Base-by-base conservation (phyloP, 1,284 basidiomycete species). In the Melampsora abietis-canadensis region DNA sequence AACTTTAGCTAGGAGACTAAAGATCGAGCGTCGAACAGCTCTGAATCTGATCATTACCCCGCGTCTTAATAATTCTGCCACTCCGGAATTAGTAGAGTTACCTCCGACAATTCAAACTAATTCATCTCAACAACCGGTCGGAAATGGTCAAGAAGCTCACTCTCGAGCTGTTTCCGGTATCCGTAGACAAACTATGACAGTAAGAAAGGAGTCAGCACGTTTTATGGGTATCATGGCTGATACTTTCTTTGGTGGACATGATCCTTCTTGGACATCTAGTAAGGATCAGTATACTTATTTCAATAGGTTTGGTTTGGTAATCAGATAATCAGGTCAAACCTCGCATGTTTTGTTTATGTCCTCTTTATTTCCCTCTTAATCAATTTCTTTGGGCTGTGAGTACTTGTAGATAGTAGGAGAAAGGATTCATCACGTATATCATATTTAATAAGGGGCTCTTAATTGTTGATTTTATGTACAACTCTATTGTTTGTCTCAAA, bases 171-270 rank as follows among this genome's bases (percentile, higher is more conserved):
- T 24, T 4, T 37, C 60, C 7, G 7, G 34, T 19, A 62, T 24
- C 60, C 30, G n/a, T n/a, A 14, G 24, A 12, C 34, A 34, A 17
- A 30, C 15, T 30, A 15, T 62, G 24, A 37, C 31, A 62, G 78
- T 51, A 76, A 77, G 40, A 77, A 77, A 27, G 60, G 59, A 40
- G 31, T 77, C 77, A 19, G 61, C 76, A 1, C 14, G 27, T 0
- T 59, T 77, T 48, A 76, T 76, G 21, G 77, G 77, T 12, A 76
- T 79, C 19, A 46, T 78, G 40, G 78, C 78, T 60, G 77, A 76
- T 14, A 78, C 78, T 75, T 79, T 78, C 64, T 78, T 78, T 31
- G 78, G 78, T 2, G 77, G 78, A 5, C 14, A 76, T 15, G 75
- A 70, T 1, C 14, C 14, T n/a, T 77, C 78, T 15, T 78, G 77